A percentile compares a stretch with the other conserved stretches of the same genome.
Evolutionary conservation across 805 yeast species (phyloP).

Genomic region (Metschnikowia cubensis): DNA sequence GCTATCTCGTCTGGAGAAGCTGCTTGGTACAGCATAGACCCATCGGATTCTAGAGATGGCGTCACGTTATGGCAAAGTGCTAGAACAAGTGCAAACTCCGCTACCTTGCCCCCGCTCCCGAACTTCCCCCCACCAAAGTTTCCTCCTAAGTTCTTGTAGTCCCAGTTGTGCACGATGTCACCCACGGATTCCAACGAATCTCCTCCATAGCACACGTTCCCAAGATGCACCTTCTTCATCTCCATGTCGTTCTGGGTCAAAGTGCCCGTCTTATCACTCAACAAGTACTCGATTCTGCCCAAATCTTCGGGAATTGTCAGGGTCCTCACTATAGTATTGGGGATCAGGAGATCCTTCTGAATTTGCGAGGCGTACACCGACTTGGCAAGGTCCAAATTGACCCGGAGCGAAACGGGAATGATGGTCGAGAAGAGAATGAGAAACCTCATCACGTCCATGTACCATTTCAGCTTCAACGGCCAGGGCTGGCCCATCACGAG

Average conservation of each 20-base stretch:
- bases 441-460: conserved; percentile 84
- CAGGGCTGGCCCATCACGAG: conserved; percentile 82
- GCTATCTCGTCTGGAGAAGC: conserved; percentile 99
- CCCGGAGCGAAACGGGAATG: conserved; percentile 93
- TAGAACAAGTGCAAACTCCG: conserved; percentile 75
- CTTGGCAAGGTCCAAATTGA: conserved; percentile 90
- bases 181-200: conserved; percentile 88
- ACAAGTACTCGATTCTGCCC: conserved; percentile 88
- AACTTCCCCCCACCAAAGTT: no score
- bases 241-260: conserved; percentile 98
- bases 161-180: conserved; percentile 46
- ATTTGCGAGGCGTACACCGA: conserved; percentile 94
- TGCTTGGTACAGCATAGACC: conserved; percentile 72
- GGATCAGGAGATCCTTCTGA: conserved; percentile 77
- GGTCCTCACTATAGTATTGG: conserved; percentile 89
- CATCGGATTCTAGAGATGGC: conserved; percentile 60
- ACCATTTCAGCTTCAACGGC: conserved; percentile 62
- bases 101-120: conserved; percentile 34
- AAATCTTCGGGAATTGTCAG: conserved; percentile 97
- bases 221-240: conserved; percentile 86
- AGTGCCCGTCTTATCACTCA: conserved; percentile 96
- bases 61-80: conserved; percentile 98
- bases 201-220: conserved; percentile 86
- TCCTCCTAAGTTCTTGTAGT: conserved; percentile 49
- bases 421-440: conserved; percentile 89